Evolutionary conservation across 495 filamentous ascomycete genomes (phyloP).

Genomic region (Annulohypoxylon maeteangense): DNA sequence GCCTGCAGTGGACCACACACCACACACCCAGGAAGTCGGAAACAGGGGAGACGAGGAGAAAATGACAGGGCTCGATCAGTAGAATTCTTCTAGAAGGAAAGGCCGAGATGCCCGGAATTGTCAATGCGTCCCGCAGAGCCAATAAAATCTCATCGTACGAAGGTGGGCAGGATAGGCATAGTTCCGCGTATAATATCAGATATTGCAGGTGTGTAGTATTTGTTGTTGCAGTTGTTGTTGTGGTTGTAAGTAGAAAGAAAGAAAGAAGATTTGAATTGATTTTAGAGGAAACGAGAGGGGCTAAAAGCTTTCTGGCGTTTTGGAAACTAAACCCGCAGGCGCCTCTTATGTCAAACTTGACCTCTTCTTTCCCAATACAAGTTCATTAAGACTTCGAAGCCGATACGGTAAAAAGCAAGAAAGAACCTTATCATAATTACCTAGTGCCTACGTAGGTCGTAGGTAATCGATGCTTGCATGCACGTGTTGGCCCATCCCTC

Average conservation of each 20-base stretch:
- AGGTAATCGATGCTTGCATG: neutral
- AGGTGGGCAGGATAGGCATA: constrained; percentile 6
- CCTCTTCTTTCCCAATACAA: constrained; percentile 10
- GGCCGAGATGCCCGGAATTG: constrained; percentile 25
- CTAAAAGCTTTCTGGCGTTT: neutral
- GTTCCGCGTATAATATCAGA: neutral
- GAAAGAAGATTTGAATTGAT: neutral
- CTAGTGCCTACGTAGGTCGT: no score
- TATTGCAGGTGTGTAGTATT: neutral
- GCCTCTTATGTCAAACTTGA: constrained; percentile 3
- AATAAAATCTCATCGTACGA: constrained; percentile 4
- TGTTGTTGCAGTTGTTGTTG: neutral
- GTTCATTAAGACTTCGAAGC: neutral
- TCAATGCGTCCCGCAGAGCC: constrained; percentile 19
- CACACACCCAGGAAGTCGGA: constrained; percentile 44
- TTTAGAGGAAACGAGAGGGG: neutral
- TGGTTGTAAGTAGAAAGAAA: constrained; percentile 9
- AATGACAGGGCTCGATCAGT: constrained; percentile 26
- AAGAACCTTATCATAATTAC: neutral
- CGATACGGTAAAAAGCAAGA: neutral
- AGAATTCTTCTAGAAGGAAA: constrained; percentile 44
- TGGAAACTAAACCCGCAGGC: neutral
- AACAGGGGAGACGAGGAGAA: constrained; percentile 27
- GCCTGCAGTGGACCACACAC: constrained; percentile 24
- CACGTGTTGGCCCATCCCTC: neutral